phyloP scores from a whole-genome alignment of 2,329 filamentous ascomycete genomes.

The Microdochium paspali region DNA sequence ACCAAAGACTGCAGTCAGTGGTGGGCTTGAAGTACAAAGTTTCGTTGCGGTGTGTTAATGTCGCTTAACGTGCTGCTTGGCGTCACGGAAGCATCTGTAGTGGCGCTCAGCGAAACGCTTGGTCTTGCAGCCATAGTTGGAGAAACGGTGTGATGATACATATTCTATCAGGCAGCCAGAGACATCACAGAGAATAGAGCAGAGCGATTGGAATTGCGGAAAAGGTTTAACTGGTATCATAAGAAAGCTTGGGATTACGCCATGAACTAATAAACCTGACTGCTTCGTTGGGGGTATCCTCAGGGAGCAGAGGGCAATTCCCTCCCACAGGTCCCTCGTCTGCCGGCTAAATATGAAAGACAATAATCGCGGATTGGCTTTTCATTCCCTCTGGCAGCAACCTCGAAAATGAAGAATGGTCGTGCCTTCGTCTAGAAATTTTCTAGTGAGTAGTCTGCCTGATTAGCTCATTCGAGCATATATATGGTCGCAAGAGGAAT shows the following conservation, averaged over 20 bases:
- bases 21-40: no score
- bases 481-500: background rate
- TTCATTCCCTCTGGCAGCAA: background rate
- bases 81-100: no score
- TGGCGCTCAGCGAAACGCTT: no score
- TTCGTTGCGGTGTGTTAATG: no score
- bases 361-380: background rate
- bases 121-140: no score
- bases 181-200: background rate
- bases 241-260: constrained; percentile 6
- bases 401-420: background rate
- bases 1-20: no score
- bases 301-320: background rate
- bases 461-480: background rate
- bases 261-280: background rate
- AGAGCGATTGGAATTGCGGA: background rate
- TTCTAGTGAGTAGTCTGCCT: background rate
- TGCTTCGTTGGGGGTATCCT: background rate
- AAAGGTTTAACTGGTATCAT: constrained; percentile 2
- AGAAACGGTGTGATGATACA: no score
- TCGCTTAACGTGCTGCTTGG: no score
- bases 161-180: no score
- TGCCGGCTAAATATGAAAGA: background rate
- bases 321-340: background rate
- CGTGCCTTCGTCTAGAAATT: background rate